These are phyloP conservation scores for Tothia fuscella DNA, from an alignment of 2,329 filamentous ascomycete species.

Conservation along the genomic window DNA sequence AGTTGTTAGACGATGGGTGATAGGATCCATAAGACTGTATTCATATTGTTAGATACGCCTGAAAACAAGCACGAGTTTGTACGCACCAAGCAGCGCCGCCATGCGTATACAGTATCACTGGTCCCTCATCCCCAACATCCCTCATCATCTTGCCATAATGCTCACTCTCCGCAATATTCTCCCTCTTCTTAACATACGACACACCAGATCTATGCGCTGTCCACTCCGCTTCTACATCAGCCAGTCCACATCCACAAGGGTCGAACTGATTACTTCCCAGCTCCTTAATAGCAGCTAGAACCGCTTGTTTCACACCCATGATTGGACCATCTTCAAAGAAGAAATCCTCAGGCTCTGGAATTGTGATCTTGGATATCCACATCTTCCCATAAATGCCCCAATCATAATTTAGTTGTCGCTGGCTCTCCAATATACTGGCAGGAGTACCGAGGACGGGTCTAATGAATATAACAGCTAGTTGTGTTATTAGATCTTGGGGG, in stretches of 20 bases:
- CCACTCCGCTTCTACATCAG: slow-evolving; percentile 60
- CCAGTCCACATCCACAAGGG: slow-evolving; percentile 39
- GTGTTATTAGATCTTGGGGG: slow-evolving; percentile 1
- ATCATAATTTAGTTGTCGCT: background rate
- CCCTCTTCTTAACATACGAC: slow-evolving; percentile 37
- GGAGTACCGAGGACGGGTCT: slow-evolving; percentile 2
- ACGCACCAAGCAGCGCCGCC: slow-evolving; percentile 55
- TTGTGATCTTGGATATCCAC: slow-evolving; percentile 3
- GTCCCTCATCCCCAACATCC: slow-evolving; percentile 44
- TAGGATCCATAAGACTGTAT: slow-evolving; percentile 49
- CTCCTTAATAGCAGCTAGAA: slow-evolving; percentile 46
- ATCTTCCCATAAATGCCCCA: background rate
- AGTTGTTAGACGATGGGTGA: slow-evolving; percentile 48
- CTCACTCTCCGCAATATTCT: slow-evolving; percentile 47
- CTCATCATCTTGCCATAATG: slow-evolving; percentile 57
- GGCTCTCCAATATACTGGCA: background rate
- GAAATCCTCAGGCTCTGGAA: background rate
- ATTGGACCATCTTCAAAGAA: background rate
- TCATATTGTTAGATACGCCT: background rate
- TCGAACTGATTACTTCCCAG: slow-evolving; percentile 30
- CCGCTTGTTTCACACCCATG: slow-evolving; percentile 27
- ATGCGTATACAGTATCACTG: slow-evolving; percentile 62
- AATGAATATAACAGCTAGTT: background rate
- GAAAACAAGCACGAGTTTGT: background rate
- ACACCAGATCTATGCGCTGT: slow-evolving; percentile 54